These are phyloP conservation scores for Dioscorea alata DNA, from an alignment of 106 monocot genomes.

Conservation along the genomic window DNA sequence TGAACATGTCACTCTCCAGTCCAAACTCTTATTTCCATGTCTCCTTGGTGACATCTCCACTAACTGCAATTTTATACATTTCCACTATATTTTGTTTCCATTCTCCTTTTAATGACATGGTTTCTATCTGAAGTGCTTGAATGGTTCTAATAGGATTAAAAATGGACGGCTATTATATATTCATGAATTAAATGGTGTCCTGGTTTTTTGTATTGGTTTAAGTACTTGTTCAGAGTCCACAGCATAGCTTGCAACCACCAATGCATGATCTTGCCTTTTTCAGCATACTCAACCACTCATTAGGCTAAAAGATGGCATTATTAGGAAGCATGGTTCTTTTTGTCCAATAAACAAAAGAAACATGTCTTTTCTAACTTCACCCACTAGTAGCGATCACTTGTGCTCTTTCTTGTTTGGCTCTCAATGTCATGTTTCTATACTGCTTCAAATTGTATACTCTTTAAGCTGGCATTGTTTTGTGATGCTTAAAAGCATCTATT, in stretches of 20 bases:
- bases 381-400: constrained; percentile 1
- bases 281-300: constrained; percentile 30
- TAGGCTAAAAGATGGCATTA: constrained; percentile 21
- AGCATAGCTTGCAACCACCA: too few relatives aligned
- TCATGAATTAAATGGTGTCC: too few relatives aligned
- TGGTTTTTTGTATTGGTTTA: background rate
- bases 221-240: background rate
- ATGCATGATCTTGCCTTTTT: constrained; percentile 15
- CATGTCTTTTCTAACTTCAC: constrained; percentile 32
- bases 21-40: constrained; percentile 6
- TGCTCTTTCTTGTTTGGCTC: too few relatives aligned
- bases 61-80: constrained; percentile 10
- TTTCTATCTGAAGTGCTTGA: too few relatives aligned
- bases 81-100: constrained; percentile 3
- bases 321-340: constrained; percentile 6
- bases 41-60: constrained; percentile 34
- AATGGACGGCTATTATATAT: too few relatives aligned
- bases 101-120: too few relatives aligned
- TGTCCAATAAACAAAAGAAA: constrained; percentile 27
- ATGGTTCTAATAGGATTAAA: too few relatives aligned
- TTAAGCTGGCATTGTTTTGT: too few relatives aligned
- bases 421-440: too few relatives aligned
- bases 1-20: constrained; percentile 6
- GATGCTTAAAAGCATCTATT: too few relatives aligned
- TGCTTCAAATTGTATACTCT: too few relatives aligned